Conservation (phyloP, 1,139 yeast species). For the Hanseniaspora sp. region DNA sequence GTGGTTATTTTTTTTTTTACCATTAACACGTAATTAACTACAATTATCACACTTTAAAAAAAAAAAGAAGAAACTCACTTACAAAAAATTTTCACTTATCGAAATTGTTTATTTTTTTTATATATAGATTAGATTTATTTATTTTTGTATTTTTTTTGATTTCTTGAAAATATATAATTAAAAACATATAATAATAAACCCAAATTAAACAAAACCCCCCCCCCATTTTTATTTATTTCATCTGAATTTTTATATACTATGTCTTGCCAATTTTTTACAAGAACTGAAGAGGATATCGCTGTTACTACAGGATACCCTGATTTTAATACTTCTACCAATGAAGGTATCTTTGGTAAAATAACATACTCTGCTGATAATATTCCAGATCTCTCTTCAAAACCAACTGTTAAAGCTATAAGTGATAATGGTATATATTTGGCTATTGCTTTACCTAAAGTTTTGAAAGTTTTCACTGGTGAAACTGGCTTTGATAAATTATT, state of each 20-base stretch:
- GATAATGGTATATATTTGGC: conserved; percentile 47
- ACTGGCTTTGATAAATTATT: conserved; percentile 33
- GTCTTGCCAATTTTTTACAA: conserved; percentile 30
- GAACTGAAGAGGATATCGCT: conserved; percentile 28
- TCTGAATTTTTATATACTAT: conserved; percentile 16
- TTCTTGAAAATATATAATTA: too few species aligned
- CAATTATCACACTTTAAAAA: background rate
- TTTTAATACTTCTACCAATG: conserved; percentile 22
- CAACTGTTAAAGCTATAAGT: conserved; percentile 37
- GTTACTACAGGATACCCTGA: conserved; percentile 31
- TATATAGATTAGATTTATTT: background rate
- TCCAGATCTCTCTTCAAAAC: conserved; percentile 30
- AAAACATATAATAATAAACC: too few species aligned
- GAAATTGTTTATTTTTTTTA: background rate
- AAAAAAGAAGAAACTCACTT: background rate
- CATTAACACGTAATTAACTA: background rate
- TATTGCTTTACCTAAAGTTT: conserved; percentile 44
- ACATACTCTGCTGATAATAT: conserved; percentile 14
- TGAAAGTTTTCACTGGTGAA: conserved; percentile 50
- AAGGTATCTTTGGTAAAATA: conserved; percentile 14
- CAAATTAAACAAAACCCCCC: too few species aligned
- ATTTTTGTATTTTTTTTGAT: too few species aligned
- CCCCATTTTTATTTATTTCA: too few species aligned
- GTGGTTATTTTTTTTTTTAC: too few species aligned
- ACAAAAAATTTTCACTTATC: background rate